Evolutionary conservation across 208 protist genomes (phyloP).

Genomic region (Trypanosoma melophagium): DNA sequence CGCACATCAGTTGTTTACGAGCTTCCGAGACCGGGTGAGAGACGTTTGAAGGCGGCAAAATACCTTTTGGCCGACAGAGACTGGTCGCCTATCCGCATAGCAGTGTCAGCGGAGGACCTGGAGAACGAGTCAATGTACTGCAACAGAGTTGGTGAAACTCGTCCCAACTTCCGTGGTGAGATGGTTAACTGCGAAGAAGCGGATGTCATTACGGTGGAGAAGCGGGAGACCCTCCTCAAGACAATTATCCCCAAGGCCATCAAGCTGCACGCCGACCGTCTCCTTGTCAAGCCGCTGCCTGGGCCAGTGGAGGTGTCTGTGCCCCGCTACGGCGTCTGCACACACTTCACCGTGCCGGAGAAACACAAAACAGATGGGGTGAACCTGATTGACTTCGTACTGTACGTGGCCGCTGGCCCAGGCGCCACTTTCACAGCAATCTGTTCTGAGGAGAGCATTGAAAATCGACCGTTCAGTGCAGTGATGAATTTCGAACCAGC

Average conservation of each 20-base stretch:
- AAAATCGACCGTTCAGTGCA: conserved; percentile 32
- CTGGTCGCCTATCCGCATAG: conserved; percentile 19
- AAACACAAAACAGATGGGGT: conserved; percentile 10
- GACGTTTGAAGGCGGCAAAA: too few relatives aligned
- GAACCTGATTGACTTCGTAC: conserved; percentile 3
- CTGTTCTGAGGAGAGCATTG: conserved; percentile 1
- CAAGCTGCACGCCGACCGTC: conserved; percentile 20
- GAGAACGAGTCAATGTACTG: conserved; percentile 17
- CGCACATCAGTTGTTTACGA: too few relatives aligned
- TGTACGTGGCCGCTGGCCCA: conserved; percentile 22
- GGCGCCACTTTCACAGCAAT: background rate
- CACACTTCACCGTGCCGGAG: conserved; percentile 19
- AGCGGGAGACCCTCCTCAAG: conserved; percentile 14
- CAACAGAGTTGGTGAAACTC: conserved; percentile 2
- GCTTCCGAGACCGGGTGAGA: too few relatives aligned
- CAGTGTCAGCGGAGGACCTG: conserved; percentile 18
- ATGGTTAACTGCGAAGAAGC: conserved; percentile 24
- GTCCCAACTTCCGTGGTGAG: conserved; percentile 24
- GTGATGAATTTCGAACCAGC: conserved; percentile 48
- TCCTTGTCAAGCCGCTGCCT: conserved; percentile 16
- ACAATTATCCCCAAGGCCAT: conserved; percentile 16
- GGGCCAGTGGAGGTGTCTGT: background rate
- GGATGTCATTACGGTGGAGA: conserved; percentile 38
- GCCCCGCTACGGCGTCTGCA: background rate
- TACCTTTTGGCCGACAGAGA: too few relatives aligned